Evolutionary conservation across 1,284 basidiomycete genomes (phyloP), one percentile per base, ranked within the genome.

Genomic region (Mycosarcoma maydis): DNA sequence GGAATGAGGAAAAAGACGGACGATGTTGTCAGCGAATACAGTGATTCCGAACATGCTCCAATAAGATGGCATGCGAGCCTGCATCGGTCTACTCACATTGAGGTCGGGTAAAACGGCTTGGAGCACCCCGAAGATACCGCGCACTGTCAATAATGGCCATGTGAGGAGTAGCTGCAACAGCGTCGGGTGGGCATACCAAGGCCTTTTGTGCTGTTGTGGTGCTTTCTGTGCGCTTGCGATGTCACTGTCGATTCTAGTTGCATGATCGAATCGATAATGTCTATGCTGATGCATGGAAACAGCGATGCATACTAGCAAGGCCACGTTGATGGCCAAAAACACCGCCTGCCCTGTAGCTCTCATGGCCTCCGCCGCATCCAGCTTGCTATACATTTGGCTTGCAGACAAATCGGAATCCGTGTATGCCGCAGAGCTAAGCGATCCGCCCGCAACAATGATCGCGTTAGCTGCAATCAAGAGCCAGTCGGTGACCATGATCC

Each of bases 81-180:
- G n/a, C n/a, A n/a, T n/a, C 13, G n/a, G 11, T 10, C 7, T 9
- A 56, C 51, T 60, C 41, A 51, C 53, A 33, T 55, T 73, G 33
- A 62, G 59, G 29, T 48, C 48, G 6, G 58, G 55, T 2, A 64
- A 4, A 24, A 62, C 30, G 3, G 61, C 64, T 6, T 50, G 36
- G 0, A 58, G 30, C 13, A 73, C 61, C n/a, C 72, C 70, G 30
- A 52, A 75, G n/a, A 51, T 41, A 8, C 70, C 72, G 4, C 72
- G 57, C 8, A 65, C 51, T 14, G 47, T 40, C 29, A 75, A 32
- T 41, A 70, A 54, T 1, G 70, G 72, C 72, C 70, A 73, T 13
- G 58, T 57, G 8, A 49, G 4, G 17, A 62, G 19, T 38, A 75
- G 53, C 13, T 70, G 19, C 7, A 55, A 20, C n/a, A 75, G 41